A percentile compares a stretch with the other conserved stretches of the same genome.
phyloP scores from a whole-genome alignment of 2,329 filamentous ascomycete genomes.

The Alternaria burnsii region DNA sequence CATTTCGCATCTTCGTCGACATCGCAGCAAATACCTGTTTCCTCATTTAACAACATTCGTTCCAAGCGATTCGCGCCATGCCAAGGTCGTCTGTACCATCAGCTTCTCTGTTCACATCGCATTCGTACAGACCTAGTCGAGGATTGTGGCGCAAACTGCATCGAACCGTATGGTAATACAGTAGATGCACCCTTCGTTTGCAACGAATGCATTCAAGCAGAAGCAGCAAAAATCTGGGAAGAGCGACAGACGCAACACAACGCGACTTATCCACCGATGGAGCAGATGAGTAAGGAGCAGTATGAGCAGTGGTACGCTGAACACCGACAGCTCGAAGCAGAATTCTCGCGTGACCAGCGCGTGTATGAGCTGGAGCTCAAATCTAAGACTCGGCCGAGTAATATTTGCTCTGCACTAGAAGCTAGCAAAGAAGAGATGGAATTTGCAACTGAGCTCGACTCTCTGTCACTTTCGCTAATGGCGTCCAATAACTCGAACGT shows the following conservation, averaged over 20 bases:
- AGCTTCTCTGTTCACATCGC: slow-evolving; percentile 47
- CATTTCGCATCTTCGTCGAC: slow-evolving; percentile 10
- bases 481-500: slow-evolving; percentile 27
- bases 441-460: slow-evolving; percentile 43
- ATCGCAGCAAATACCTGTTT: slow-evolving; percentile 17
- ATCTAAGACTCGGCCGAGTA: slow-evolving; percentile 36
- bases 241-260: slow-evolving; percentile 39
- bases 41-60: slow-evolving; percentile 31
- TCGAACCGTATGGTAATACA: slow-evolving; percentile 36
- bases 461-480: slow-evolving; percentile 42
- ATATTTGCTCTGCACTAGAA: slow-evolving; percentile 42
- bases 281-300: slow-evolving; percentile 43
- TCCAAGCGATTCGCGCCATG: slow-evolving; percentile 45
- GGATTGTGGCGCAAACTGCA: slow-evolving; percentile 46
- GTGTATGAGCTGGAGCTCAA: slow-evolving; percentile 39
- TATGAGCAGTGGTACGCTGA: slow-evolving; percentile 46
- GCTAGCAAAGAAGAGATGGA: slow-evolving; percentile 42
- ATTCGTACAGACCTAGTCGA: slow-evolving; percentile 49
- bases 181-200: slow-evolving; percentile 39
- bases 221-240: slow-evolving; percentile 40
- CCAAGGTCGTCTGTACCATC: slow-evolving; percentile 47
- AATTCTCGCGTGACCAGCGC: slow-evolving; percentile 37
- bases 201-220: slow-evolving; percentile 43
- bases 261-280: slow-evolving; percentile 37
- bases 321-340: slow-evolving; percentile 37